phyloP scores from a whole-genome alignment of 352 stramenopile species.

The Phytopythium sindhum region DNA sequence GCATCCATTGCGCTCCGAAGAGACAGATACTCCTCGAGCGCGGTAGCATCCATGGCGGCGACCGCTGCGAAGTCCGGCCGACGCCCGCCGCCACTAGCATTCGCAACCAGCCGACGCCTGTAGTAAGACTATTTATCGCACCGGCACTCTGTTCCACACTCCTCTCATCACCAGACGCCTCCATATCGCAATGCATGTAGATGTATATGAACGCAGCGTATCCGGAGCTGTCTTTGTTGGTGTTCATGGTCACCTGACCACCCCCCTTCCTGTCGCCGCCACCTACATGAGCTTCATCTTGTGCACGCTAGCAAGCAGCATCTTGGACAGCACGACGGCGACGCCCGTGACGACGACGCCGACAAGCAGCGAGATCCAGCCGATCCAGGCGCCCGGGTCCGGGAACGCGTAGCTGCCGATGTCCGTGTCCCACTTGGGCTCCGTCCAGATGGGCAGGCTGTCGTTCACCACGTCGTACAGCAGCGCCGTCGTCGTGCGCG shows the following conservation, averaged over 20 bases:
- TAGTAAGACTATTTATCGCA: not conserved
- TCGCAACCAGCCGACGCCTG: not conserved
- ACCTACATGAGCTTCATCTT: conserved; percentile 84
- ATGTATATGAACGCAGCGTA: conserved; percentile 4
- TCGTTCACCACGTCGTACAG: conserved; percentile 66
- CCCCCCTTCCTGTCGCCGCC: not conserved
- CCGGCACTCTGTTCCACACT: not conserved
- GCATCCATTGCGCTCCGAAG: no score
- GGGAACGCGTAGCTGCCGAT: conserved; percentile 81
- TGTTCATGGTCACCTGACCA: not conserved
- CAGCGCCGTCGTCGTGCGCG: conserved; percentile 40
- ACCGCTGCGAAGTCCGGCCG: no score
- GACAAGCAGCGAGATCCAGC: conserved; percentile 61
- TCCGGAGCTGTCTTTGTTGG: conserved; percentile 4
- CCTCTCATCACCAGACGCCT: no score
- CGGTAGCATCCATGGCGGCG: no score
- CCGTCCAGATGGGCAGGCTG: conserved; percentile 69
- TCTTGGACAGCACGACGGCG: conserved; percentile 35
- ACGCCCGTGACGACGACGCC: conserved; percentile 43
- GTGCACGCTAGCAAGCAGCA: conserved; percentile 60
- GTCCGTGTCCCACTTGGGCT: conserved; percentile 61
- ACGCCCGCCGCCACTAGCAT: no score
- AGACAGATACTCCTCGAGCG: no score
- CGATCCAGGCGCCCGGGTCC: conserved; percentile 66
- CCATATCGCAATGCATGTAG: conserved; percentile 2